These are phyloP conservation scores for Sinapis alba DNA, from an alignment of 441 rosid species.

Conservation along the genomic window DNA sequence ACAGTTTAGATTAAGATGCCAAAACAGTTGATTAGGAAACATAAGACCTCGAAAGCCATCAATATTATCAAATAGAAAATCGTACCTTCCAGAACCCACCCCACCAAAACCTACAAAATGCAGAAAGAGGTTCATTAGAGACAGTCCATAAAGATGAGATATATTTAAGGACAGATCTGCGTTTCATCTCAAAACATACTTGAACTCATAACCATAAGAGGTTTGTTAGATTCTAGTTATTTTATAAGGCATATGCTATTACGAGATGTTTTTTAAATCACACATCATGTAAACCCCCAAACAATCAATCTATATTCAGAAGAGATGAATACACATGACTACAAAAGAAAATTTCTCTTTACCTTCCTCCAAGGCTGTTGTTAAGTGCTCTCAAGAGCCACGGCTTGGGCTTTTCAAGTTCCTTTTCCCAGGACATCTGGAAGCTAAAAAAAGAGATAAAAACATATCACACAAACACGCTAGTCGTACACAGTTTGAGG, in stretches of 20 bases:
- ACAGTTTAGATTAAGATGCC: conserved; percentile 29
- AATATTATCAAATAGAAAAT: conserved; percentile 14
- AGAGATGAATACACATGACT: conserved; percentile 12
- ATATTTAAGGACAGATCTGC: neutral
- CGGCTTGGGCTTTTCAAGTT: conserved; percentile 74
- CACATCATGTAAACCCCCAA: conserved; percentile 9
- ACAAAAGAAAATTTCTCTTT: conserved; percentile 34
- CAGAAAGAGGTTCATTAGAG: conserved; percentile 22
- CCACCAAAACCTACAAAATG: conserved; percentile 87
- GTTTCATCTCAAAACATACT: conserved; percentile 9
- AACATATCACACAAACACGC: conserved; percentile 30
- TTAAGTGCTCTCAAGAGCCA: conserved; percentile 93
- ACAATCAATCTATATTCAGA: neutral
- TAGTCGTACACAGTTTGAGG: conserved; percentile 24
- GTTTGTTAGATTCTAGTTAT: conserved; percentile 17
- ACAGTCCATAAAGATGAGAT: conserved; percentile 19
- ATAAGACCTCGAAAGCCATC: conserved; percentile 22
- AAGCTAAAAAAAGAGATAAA: conserved; percentile 55
- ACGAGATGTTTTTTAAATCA: neutral
- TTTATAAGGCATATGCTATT: neutral
- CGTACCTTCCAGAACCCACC: conserved; percentile 99
- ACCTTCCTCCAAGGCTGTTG: conserved; percentile 95
- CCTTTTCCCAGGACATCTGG: conserved; percentile 87
- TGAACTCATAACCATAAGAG: conserved; percentile 1
- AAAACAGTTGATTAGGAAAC: conserved; percentile 25